Base-by-base conservation (phyloP, 768 basidiomycete species). In the Tephrocybe sp. region DNA sequence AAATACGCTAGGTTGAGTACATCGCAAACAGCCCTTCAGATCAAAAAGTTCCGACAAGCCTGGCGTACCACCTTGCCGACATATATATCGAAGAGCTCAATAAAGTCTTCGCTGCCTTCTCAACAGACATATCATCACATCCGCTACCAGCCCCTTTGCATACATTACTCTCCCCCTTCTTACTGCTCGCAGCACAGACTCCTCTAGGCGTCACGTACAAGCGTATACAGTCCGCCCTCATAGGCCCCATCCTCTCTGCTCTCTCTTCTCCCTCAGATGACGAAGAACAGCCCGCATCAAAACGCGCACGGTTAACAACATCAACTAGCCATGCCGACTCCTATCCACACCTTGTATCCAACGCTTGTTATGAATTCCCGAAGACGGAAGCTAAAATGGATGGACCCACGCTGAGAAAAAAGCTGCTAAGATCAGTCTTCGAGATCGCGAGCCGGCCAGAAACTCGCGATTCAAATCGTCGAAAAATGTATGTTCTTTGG, bases 21-120 rank as follows among this genome's bases (percentile, higher is more conserved):
- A 26, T 28, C 10, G 17, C 26, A 45, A 38, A 18, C 63, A 93
- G 91, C 62, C 78, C 84, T 9, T 72, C 78, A 46, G 87, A 97
- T 60, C 73, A 71, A 15, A 82, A 85, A 40, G 84, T 93, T 1
- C 92, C 96, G 1, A 68, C 76, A 3, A 84, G 93, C 53, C 74
- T 99, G 17, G 75, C 84, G 20, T 94, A 86, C 62, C 96, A 99
- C 66, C 68, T 98, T 17, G 78, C 86, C 12, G 96, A 99, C 64
- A 83, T 98, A 41, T 97, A 91, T 65, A 65, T 95, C 12, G 87
- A 91, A 57, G 96, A 98, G 64, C 79, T 99, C 30, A 83, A 97
- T 62, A 93, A 83, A 62, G 81, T 73, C 3, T 61, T 83, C 25
- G 69, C 54, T 23, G 62, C 60, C 34, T 48, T 68, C 15, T 58